Conservation (phyloP, 352 stramenopile species). For the Globisporangium cylindrosporum region DNA sequence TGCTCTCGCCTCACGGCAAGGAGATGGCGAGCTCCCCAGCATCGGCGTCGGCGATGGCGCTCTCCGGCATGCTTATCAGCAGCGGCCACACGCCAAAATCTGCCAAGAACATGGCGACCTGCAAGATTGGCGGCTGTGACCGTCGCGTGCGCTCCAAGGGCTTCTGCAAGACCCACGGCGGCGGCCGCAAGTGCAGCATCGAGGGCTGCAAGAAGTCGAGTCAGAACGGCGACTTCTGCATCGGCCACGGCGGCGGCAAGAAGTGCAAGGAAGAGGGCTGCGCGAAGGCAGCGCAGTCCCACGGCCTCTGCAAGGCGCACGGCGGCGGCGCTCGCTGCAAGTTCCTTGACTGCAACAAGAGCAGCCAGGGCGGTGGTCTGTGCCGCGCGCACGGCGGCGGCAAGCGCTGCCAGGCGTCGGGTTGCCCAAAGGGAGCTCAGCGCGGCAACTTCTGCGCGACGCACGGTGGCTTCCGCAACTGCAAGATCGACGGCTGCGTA, state of each 20-base stretch:
- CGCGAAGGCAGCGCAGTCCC: constrained; percentile 82
- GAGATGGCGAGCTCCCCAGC: constrained; percentile 27
- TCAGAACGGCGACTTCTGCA: constrained; percentile 87
- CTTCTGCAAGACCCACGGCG: constrained; percentile 85
- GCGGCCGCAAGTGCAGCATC: constrained; percentile 80
- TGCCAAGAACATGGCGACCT: constrained; percentile 58
- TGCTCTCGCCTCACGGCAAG: constrained; percentile 36
- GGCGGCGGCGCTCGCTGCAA: constrained; percentile 82
- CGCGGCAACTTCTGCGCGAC: constrained; percentile 84
- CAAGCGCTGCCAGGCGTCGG: constrained; percentile 68
- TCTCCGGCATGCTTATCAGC: constrained; percentile 26
- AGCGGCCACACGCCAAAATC: constrained; percentile 36
- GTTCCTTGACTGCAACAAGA: constrained; percentile 82
- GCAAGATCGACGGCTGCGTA: constrained; percentile 80
- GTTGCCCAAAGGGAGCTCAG: constrained; percentile 78
- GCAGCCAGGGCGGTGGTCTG: constrained; percentile 69
- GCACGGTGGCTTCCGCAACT: constrained; percentile 85
- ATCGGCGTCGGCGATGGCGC: constrained; percentile 27
- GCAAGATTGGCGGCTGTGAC: constrained; percentile 57
- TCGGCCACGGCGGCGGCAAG: constrained; percentile 82
- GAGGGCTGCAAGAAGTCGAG: constrained; percentile 85
- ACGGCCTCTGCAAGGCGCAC: constrained; percentile 83
- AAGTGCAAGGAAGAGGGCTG: constrained; percentile 84
- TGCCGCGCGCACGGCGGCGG: constrained; percentile 77
- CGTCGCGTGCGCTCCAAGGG: constrained; percentile 75